A percentile compares a stretch with the other conserved stretches of the same genome.
Evolutionary conservation across 257 asterid species (phyloP).

Genomic region (Ligustrum vulgare): DNA sequence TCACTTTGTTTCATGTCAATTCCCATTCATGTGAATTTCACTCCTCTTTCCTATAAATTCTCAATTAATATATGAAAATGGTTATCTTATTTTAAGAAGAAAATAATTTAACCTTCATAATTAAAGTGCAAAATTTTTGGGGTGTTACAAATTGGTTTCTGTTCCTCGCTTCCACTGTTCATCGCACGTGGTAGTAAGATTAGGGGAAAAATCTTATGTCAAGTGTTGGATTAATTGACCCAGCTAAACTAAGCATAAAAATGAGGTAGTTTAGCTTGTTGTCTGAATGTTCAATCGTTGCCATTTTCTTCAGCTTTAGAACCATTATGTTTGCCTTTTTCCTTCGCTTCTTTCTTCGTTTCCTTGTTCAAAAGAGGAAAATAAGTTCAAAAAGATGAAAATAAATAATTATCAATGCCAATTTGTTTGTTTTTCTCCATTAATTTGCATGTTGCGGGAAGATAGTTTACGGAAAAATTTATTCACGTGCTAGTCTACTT

Average conservation of each 20-base stretch:
- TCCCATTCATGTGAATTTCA: too few relatives aligned
- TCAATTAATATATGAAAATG: too few relatives aligned
- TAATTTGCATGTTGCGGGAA: neutral
- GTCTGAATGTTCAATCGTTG: neutral
- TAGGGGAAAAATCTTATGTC: neutral
- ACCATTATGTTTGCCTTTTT: neutral
- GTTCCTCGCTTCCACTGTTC: too few relatives aligned
- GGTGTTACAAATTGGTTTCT: too few relatives aligned
- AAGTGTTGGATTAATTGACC: neutral
- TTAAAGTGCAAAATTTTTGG: too few relatives aligned
- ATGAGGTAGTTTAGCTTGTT: too few relatives aligned
- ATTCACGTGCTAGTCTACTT: conserved; percentile 27
- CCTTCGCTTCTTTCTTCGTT: neutral
- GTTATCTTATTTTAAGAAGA: too few relatives aligned
- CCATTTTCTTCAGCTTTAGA: neutral
- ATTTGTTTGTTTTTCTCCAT: neutral
- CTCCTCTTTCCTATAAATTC: too few relatives aligned
- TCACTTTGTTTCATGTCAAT: too few relatives aligned
- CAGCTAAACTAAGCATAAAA: too few relatives aligned
- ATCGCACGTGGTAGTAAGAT: neutral
- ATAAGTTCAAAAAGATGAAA: neutral
- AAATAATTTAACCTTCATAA: too few relatives aligned
- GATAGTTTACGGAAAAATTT: neutral
- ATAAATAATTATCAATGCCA: neutral
- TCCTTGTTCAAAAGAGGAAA: neutral